Percentiles rank a stretch among this genome's conserved stretches.
These are phyloP conservation scores for Ramicandelaber brevisporus DNA, from an alignment of 192 early-diverging fungal genomes.

Conservation along the genomic window DNA sequence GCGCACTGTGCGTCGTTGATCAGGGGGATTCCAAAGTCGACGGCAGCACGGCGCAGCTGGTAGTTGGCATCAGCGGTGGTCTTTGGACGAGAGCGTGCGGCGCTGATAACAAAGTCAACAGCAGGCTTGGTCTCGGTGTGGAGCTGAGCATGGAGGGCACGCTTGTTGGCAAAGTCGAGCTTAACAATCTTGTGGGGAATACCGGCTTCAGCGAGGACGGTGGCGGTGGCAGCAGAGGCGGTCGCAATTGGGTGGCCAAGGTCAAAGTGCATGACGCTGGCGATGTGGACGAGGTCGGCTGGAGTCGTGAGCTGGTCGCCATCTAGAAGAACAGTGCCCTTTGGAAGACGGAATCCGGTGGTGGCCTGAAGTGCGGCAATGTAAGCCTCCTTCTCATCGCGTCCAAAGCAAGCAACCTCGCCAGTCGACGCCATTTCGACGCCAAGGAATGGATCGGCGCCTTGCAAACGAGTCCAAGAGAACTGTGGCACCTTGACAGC, in stretches of 20 bases:
- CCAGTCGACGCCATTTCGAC: slow-evolving; percentile 98
- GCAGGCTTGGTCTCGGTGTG: slow-evolving; percentile 21
- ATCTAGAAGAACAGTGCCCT: slow-evolving; percentile 38
- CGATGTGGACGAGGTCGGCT: slow-evolving; percentile 44
- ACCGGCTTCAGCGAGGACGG: slow-evolving; percentile 16
- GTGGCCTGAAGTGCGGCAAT: slow-evolving; percentile 55
- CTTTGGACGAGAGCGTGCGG: slow-evolving; percentile 34
- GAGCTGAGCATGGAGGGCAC: too few species aligned
- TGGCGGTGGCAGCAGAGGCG: slow-evolving; percentile 27
- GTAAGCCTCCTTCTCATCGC: slow-evolving; percentile 71
- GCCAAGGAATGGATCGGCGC: slow-evolving; percentile 88
- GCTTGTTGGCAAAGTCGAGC: slow-evolving; percentile 22
- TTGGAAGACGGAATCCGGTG: slow-evolving; percentile 63
- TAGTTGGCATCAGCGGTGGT: slow-evolving; percentile 39
- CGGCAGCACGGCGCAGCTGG: slow-evolving; percentile 70
- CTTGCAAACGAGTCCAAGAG: slow-evolving; percentile 80
- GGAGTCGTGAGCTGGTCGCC: slow-evolving; percentile 46
- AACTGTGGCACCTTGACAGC: slow-evolving; percentile 92
- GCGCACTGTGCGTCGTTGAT: slow-evolving; percentile 91
- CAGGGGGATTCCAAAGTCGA: slow-evolving; percentile 87
- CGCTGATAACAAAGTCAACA: slow-evolving; percentile 45
- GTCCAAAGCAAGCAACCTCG: slow-evolving; percentile 93
- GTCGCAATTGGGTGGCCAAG: slow-evolving; percentile 46
- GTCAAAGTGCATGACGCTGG: slow-evolving; percentile 22
- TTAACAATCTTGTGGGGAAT: slow-evolving; percentile 15